A percentile compares a stretch with the other conserved stretches of the same genome.
Evolutionary conservation across 805 yeast species (phyloP).

Genomic region (Lipomyces mesembrius): DNA sequence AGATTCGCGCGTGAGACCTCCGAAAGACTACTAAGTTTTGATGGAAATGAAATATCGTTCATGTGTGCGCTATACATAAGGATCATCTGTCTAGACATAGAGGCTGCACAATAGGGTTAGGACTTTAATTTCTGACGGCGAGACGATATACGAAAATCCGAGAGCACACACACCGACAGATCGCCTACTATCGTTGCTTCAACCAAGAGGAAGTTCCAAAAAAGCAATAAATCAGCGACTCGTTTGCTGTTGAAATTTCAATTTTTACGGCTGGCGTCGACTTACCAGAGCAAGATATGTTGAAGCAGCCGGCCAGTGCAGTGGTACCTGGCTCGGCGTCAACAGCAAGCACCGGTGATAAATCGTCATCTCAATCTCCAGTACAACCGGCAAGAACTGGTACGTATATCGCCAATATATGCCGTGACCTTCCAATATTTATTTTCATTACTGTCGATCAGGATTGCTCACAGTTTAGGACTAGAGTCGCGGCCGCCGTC

Average conservation of each 20-base stretch:
- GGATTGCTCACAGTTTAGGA: not conserved
- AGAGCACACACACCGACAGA: not conserved
- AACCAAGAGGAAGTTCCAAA: not conserved
- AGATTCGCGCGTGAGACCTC: not conserved
- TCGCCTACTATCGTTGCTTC: not conserved
- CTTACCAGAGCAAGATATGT: not conserved
- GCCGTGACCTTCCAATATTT: not conserved
- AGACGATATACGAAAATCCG: not conserved
- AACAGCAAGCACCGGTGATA: not conserved
- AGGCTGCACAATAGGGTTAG: not conserved
- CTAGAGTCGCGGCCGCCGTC: constrained; percentile 36
- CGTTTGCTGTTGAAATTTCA: no score
- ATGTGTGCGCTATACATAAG: not conserved
- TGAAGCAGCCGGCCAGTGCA: constrained; percentile 5
- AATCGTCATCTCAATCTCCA: constrained; percentile 3
- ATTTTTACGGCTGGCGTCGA: no score
- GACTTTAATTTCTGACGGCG: not conserved
- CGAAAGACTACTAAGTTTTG: not conserved
- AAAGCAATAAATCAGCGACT: not conserved
- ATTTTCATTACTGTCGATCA: not conserved
- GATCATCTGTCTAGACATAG: not conserved
- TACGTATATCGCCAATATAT: not conserved
- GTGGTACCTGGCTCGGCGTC: not conserved
- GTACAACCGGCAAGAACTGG: not conserved
- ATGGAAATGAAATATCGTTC: not conserved